Evolutionary conservation across 2,329 filamentous ascomycete species (phyloP).

Genomic region (Pseudogymnoascus sp.): DNA sequence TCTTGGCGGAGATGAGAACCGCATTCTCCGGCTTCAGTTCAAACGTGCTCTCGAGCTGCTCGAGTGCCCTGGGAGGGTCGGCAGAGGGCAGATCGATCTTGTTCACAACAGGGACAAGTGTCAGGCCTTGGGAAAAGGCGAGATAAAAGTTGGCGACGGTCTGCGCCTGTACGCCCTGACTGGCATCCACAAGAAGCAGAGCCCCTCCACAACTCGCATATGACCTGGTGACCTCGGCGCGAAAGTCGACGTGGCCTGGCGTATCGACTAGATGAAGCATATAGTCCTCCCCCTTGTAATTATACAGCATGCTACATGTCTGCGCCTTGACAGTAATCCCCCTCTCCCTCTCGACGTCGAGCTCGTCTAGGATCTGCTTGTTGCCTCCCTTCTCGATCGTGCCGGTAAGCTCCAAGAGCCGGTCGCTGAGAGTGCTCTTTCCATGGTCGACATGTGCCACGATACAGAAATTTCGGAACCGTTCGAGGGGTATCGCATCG

Average conservation of each 20-base stretch:
- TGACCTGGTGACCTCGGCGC: slow-evolving; percentile 89
- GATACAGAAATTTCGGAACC: slow-evolving; percentile 94
- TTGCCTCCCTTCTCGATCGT: slow-evolving; percentile 82
- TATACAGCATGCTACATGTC: slow-evolving; percentile 97
- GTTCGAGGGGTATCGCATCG: slow-evolving; percentile 67
- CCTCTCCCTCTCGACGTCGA: slow-evolving; percentile 91
- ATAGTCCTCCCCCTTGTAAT: slow-evolving; percentile 78
- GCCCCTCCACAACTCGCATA: slow-evolving; percentile 96
- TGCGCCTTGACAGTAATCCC: slow-evolving; percentile 99
- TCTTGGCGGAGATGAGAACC: slow-evolving; percentile 84
- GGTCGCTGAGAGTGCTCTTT: slow-evolving; percentile 91
- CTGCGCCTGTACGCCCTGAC: slow-evolving; percentile 93
- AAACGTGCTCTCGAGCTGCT: slow-evolving; percentile 80
- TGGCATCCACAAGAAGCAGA: slow-evolving; percentile 86
- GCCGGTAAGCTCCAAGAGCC: slow-evolving; percentile 86
- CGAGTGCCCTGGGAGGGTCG: slow-evolving; percentile 76
- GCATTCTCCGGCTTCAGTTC: slow-evolving; percentile 75
- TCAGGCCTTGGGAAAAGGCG: slow-evolving; percentile 83
- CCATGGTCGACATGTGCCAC: slow-evolving; percentile 98
- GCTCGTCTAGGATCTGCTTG: slow-evolving; percentile 93
- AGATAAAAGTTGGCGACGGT: slow-evolving; percentile 98
- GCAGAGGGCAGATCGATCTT: slow-evolving; percentile 92
- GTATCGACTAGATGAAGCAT: slow-evolving; percentile 94
- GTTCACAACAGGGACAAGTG: slow-evolving; percentile 87
- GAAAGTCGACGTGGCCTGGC: slow-evolving; percentile 94